Evolutionary conservation across 306 rosid species (phyloP).

Genomic region (Lablab purpureus): DNA sequence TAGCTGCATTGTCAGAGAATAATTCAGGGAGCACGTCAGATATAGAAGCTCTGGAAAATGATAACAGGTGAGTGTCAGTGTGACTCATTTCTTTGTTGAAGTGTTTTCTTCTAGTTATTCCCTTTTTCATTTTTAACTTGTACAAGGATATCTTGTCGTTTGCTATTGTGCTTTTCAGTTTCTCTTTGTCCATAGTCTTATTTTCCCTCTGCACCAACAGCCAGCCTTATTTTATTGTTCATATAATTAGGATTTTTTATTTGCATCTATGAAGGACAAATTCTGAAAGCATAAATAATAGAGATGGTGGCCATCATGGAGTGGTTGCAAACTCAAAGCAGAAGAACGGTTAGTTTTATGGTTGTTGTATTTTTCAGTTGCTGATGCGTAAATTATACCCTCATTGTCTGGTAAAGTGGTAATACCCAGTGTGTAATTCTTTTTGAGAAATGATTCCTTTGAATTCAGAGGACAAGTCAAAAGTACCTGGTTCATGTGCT

Average conservation of each 20-base stretch:
- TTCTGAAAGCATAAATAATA: neutral
- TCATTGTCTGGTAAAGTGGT: neutral
- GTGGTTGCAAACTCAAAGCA: neutral
- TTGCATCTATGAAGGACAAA: conserved; percentile 11
- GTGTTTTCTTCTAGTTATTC: neutral
- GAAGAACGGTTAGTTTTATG: neutral
- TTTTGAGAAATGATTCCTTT: neutral
- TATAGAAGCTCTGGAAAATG: conserved; percentile 4
- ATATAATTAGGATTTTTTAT: neutral
- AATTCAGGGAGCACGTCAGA: neutral
- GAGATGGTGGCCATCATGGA: conserved; percentile 2
- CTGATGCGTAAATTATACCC: neutral
- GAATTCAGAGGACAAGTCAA: conserved; percentile 5
- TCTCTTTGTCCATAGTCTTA: neutral
- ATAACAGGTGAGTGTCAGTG: neutral
- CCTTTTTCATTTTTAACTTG: neutral
- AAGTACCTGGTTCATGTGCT: neutral
- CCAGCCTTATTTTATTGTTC: conserved; percentile 1
- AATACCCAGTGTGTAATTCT: neutral
- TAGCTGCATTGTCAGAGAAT: conserved; percentile 16
- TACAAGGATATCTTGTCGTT: neutral
- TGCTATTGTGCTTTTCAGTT: conserved; percentile 3
- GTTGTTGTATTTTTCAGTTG: neutral
- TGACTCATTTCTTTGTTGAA: neutral
- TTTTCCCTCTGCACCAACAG: conserved; percentile 6